These are phyloP conservation scores for Penicillium sp. DNA, from an alignment of 2,329 filamentous ascomycete species.

Conservation along the genomic window DNA sequence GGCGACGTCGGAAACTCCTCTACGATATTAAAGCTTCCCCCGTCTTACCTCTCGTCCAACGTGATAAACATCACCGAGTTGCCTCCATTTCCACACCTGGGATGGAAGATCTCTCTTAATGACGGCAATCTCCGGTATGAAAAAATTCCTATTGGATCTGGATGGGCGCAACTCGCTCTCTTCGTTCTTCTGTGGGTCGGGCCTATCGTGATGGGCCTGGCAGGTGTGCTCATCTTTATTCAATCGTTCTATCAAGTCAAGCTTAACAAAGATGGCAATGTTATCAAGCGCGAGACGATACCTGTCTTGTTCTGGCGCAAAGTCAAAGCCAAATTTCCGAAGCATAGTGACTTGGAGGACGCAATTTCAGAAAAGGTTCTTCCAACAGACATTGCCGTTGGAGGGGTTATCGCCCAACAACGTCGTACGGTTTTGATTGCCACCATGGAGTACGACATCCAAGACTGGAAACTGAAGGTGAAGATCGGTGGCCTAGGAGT, in stretches of 20 bases:
- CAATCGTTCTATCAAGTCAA: constrained; percentile 64
- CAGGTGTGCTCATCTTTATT: constrained; percentile 59
- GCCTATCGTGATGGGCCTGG: constrained; percentile 52
- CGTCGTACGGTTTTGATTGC: constrained; percentile 63
- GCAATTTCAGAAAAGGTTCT: constrained; percentile 35
- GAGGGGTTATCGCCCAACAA: constrained; percentile 29
- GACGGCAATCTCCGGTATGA: constrained; percentile 56
- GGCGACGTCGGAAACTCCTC: constrained; percentile 61
- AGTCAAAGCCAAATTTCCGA: constrained; percentile 31
- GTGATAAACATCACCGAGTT: constrained; percentile 60
- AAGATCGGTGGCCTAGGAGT: constrained; percentile 71
- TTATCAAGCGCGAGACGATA: constrained; percentile 47
- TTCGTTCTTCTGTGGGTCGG: constrained; percentile 57
- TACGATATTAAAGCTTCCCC: constrained; percentile 64
- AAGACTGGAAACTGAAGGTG: constrained; percentile 69
- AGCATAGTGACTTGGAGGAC: constrained; percentile 32
- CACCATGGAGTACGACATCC: constrained; percentile 72
- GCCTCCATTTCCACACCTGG: constrained; percentile 56
- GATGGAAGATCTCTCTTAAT: constrained; percentile 57
- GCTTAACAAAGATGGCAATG: constrained; percentile 59
- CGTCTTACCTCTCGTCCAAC: constrained; percentile 56
- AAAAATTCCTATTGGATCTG: constrained; percentile 55
- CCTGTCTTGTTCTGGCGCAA: constrained; percentile 33
- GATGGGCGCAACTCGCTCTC: constrained; percentile 55
- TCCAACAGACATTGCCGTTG: constrained; percentile 35